These are phyloP conservation scores for Monilinia vaccinii-corymbosi DNA, from an alignment of 2,329 filamentous ascomycete genomes.

Conservation along the genomic window DNA sequence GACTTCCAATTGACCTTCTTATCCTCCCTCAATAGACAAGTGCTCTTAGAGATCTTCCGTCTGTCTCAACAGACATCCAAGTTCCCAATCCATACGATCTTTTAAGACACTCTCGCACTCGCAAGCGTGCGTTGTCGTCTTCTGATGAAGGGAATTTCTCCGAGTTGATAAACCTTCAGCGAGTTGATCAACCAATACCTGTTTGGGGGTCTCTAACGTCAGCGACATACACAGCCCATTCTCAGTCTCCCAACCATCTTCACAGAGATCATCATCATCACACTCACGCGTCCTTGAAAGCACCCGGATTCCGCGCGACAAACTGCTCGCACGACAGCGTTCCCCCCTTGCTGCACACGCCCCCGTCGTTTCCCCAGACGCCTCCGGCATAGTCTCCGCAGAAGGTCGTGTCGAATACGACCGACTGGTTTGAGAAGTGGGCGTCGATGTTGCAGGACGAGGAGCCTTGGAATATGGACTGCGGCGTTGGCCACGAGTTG, in stretches of 20 bases:
- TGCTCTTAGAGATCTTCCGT: too few relatives aligned
- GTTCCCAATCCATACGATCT: too few relatives aligned
- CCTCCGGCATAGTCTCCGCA: slow-evolving; percentile 79
- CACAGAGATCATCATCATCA: too few relatives aligned
- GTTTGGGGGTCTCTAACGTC: background rate
- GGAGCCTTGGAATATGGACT: slow-evolving; percentile 46
- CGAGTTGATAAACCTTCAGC: background rate
- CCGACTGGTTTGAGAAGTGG: slow-evolving; percentile 63
- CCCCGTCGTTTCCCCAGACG: slow-evolving; percentile 36
- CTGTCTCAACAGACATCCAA: too few relatives aligned
- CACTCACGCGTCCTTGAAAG: slow-evolving; percentile 57
- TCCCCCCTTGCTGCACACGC: slow-evolving; percentile 41
- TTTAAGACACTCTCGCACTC: background rate
- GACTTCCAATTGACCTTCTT: too few relatives aligned
- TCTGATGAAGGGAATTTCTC: background rate
- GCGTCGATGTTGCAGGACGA: slow-evolving; percentile 56
- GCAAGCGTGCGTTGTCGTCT: background rate
- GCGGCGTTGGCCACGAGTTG: slow-evolving; percentile 54
- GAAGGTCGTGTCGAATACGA: slow-evolving; percentile 76
- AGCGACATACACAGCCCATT: rapidly evolving
- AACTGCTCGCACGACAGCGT: slow-evolving; percentile 53
- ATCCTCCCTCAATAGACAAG: too few relatives aligned
- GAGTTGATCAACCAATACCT: slow-evolving; percentile 7
- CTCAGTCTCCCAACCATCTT: background rate
- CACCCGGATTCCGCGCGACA: slow-evolving; percentile 60